Conservation (phyloP, 352 stramenopile genomes). For the Phytophthora pinifolia region DNA sequence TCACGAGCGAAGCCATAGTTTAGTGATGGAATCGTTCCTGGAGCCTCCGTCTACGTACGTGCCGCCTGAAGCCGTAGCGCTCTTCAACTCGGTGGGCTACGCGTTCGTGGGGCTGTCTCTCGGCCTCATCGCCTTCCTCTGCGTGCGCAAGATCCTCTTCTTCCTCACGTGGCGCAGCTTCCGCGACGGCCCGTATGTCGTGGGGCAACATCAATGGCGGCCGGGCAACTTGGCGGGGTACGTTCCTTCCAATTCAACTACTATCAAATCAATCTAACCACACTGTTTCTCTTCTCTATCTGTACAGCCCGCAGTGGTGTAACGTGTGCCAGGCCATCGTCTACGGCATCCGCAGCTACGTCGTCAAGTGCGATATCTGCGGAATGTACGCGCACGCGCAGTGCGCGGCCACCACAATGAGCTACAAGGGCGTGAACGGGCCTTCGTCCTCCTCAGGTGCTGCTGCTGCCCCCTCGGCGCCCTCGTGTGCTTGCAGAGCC, state of each 20-base stretch:
- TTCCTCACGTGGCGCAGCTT: slow-evolving; percentile 85
- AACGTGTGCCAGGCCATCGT: slow-evolving; percentile 80
- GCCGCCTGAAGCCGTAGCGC: slow-evolving; percentile 46
- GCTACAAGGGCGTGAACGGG: slow-evolving; percentile 33
- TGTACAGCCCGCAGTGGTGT: slow-evolving; percentile 69
- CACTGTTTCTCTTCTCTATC: neutral
- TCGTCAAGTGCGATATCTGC: slow-evolving; percentile 85
- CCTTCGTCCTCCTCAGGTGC: neutral
- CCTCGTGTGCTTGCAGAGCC: slow-evolving; percentile 27
- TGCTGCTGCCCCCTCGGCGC: neutral
- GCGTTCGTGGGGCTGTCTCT: slow-evolving; percentile 47
- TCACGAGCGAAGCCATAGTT: too few relatives aligned
- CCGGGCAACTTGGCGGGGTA: slow-evolving; percentile 72
- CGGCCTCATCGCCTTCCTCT: slow-evolving; percentile 53
- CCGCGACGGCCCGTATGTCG: slow-evolving; percentile 67
- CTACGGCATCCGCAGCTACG: slow-evolving; percentile 85
- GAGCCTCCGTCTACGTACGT: slow-evolving; percentile 55
- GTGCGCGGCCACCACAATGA: slow-evolving; percentile 59
- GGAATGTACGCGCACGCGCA: slow-evolving; percentile 82
- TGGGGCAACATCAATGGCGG: slow-evolving; percentile 77
- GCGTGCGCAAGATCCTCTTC: slow-evolving; percentile 72
- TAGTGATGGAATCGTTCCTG: slow-evolving; percentile 40
- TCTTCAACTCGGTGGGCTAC: slow-evolving; percentile 64
- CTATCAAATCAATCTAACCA: slow-evolving; percentile 3
- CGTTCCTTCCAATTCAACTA: slow-evolving; percentile 1